These are phyloP conservation scores for Acanthamoeba healyi DNA, from an alignment of 208 protist genomes.

Conservation along the genomic window DNA sequence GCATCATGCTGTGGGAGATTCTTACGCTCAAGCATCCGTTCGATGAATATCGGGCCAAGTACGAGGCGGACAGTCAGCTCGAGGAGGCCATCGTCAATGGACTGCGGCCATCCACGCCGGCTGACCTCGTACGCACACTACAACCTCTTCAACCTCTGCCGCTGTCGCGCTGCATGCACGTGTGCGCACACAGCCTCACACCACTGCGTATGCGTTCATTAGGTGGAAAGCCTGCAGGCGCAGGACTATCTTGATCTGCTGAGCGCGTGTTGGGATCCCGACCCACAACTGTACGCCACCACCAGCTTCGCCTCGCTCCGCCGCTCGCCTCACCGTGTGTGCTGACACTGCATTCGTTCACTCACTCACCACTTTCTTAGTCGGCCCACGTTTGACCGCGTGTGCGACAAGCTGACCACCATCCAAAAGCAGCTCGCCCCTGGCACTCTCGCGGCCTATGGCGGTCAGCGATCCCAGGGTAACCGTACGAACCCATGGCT, in stretches of 20 bases:
- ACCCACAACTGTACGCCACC: background rate
- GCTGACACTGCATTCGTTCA: background rate
- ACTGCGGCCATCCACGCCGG: constrained; percentile 54
- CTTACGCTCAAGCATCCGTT: constrained; percentile 56
- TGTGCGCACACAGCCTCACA: background rate
- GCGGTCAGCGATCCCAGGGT: background rate
- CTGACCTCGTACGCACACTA: background rate
- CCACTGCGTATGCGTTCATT: too few species aligned
- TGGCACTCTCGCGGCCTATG: background rate
- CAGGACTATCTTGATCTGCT: constrained; percentile 53
- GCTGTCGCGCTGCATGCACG: background rate
- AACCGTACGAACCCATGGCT: background rate
- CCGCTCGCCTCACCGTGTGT: background rate
- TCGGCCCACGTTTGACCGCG: background rate
- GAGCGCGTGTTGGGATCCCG: constrained; percentile 36
- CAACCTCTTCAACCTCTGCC: background rate
- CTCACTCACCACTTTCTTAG: background rate
- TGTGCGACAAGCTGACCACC: background rate
- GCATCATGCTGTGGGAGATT: constrained; percentile 70
- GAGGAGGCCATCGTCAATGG: constrained; percentile 72
- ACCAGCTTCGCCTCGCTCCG: too few species aligned
- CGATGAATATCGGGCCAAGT: constrained; percentile 71
- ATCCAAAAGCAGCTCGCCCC: constrained; percentile 30
- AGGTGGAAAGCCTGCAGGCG: constrained; percentile 7
- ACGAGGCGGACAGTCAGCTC: constrained; percentile 65